phyloP scores from a whole-genome alignment of 1,284 basidiomycete species.

The Jaminaea rosea region DNA sequence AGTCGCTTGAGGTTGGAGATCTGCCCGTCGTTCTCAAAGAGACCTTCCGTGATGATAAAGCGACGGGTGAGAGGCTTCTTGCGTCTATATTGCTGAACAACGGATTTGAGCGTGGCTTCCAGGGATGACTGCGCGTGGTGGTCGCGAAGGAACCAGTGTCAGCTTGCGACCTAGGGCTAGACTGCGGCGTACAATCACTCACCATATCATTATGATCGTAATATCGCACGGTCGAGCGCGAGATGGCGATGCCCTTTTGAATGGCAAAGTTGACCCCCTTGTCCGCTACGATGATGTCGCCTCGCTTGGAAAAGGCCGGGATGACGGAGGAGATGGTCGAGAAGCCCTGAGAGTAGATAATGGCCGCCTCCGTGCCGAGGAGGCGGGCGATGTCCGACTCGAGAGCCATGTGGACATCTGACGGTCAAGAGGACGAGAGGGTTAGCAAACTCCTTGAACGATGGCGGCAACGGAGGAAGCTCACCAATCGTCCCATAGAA shows the following conservation, averaged over 20 bases:
- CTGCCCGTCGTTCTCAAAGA: slow-evolving; percentile 88
- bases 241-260: slow-evolving; percentile 94
- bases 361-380: slow-evolving; percentile 74
- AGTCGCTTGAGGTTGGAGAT: slow-evolving; percentile 84
- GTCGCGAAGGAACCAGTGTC: slow-evolving; percentile 90
- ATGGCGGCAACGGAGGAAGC: slow-evolving; percentile 22
- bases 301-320: slow-evolving; percentile 93
- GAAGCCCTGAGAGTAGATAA: slow-evolving; percentile 92
- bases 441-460: not conserved
- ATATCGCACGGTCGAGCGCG: slow-evolving; percentile 70
- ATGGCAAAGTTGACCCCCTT: slow-evolving; percentile 87
- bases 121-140: slow-evolving; percentile 88
- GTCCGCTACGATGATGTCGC: slow-evolving; percentile 96
- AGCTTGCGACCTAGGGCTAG: too few species aligned
- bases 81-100: slow-evolving; percentile 80
- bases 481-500: slow-evolving; percentile 92
- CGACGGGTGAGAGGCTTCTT: slow-evolving; percentile 74
- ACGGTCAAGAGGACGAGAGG: not conserved
- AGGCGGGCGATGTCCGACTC: slow-evolving; percentile 85
- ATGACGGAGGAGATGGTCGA: slow-evolving; percentile 88
- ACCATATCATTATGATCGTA: too few species aligned
- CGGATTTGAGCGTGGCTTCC: slow-evolving; percentile 70
- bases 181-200: too few species aligned
- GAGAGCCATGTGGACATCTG: slow-evolving; percentile 83
- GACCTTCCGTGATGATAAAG: slow-evolving; percentile 94